These are phyloP conservation scores for Flaveria trinervia DNA, from an alignment of 129 eudicot species.

Conservation along the genomic window DNA sequence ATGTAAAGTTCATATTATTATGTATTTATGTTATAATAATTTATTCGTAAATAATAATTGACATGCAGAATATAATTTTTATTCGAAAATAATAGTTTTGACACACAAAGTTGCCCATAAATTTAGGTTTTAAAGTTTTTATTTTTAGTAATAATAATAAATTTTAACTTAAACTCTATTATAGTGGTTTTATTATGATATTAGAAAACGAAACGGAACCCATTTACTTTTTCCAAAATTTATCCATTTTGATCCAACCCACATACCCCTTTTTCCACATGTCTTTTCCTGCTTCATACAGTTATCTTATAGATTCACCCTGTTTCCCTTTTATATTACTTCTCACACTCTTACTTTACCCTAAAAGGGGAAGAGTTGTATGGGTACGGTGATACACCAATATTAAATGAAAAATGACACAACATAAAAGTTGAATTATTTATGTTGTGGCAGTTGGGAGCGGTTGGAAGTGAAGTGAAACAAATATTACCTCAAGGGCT, in stretches of 20 bases:
- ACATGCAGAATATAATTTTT: not conserved
- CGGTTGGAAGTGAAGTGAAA: constrained; percentile 68
- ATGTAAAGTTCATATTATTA: not conserved
- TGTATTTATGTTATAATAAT: not conserved
- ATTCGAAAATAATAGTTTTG: not conserved
- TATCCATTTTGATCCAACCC: constrained; percentile 6
- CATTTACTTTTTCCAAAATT: not conserved
- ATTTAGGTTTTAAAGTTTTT: not conserved
- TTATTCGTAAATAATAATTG: not conserved
- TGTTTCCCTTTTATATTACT: not conserved
- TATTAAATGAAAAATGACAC: not conserved
- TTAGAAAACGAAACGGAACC: not conserved
- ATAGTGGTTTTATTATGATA: not conserved
- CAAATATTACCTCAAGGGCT: constrained; percentile 77
- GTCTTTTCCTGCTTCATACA: not conserved
- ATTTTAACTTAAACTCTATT: not conserved
- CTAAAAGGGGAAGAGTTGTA: not conserved
- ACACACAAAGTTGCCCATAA: not conserved
- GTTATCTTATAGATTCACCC: not conserved
- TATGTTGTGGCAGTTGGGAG: constrained; percentile 51
- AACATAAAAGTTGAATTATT: constrained; percentile 1
- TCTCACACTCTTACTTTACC: not conserved
- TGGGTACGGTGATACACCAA: not conserved
- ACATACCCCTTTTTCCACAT: not conserved
- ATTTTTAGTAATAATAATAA: not conserved